These are phyloP conservation scores for Gomphus bonarii DNA, from an alignment of 1,284 basidiomycete genomes.

Conservation along the genomic window DNA sequence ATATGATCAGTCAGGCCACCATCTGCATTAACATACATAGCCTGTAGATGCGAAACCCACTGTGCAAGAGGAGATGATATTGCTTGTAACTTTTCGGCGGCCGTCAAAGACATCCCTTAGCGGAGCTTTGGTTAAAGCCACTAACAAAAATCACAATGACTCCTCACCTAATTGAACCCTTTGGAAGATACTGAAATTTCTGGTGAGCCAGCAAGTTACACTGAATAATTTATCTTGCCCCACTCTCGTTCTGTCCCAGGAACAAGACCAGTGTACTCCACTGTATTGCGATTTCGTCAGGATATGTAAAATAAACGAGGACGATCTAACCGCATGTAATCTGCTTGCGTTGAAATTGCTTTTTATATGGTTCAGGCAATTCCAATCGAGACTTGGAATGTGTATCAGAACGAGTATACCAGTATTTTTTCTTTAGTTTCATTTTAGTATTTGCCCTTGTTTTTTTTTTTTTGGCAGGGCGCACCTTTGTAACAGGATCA, in stretches of 20 bases:
- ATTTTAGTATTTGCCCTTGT: neutral
- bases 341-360: constrained; percentile 37
- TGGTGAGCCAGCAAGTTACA: constrained; percentile 46
- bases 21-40: constrained; percentile 6
- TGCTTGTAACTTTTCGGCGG: constrained; percentile 12
- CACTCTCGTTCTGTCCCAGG: constrained; percentile 10
- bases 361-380: constrained; percentile 40
- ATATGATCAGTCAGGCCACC: neutral
- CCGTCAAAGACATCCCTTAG: constrained; percentile 11
- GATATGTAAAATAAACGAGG: neutral
- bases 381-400: constrained; percentile 31
- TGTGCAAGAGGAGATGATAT: neutral
- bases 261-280: constrained; percentile 6
- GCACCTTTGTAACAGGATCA: constrained; percentile 9
- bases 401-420: constrained; percentile 39
- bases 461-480: neutral
- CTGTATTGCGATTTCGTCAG: neutral
- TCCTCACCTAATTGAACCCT: constrained; percentile 10
- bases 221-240: constrained; percentile 16
- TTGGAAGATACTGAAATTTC: constrained; percentile 70
- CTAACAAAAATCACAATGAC: neutral
- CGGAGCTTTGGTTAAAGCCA: neutral
- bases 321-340: constrained; percentile 50
- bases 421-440: constrained; percentile 37
- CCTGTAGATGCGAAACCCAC: constrained; percentile 8